Percentiles rank a stretch among this genome's conserved stretches.
These are phyloP conservation scores for Xylaria cubensis DNA, from an alignment of 495 filamentous ascomycete genomes.

Conservation along the genomic window DNA sequence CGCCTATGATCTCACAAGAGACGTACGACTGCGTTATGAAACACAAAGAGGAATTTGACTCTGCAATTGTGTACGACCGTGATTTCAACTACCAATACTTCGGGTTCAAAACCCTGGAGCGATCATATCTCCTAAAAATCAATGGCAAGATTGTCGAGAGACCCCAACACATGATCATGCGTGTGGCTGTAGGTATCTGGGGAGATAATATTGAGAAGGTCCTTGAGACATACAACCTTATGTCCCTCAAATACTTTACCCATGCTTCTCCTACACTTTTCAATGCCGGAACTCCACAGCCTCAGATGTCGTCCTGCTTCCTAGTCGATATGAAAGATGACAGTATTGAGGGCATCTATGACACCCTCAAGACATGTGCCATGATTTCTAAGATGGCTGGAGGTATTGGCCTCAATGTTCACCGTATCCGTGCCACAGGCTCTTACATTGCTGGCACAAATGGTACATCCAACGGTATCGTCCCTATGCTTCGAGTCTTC, in stretches of 20 bases:
- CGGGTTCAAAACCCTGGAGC: constrained; percentile 98
- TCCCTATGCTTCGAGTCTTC: constrained; percentile 97
- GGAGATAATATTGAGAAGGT: constrained; percentile 92
- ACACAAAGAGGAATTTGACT: constrained; percentile 95
- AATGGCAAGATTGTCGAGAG: constrained; percentile 94
- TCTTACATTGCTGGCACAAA: constrained; percentile 98
- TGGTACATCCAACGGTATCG: constrained; percentile 94
- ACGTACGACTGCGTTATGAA: constrained; percentile 92
- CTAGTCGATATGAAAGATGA: constrained; percentile 98
- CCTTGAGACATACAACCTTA: constrained; percentile 96
- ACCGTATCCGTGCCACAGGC: constrained; percentile 93
- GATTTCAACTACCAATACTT: constrained; percentile 99
- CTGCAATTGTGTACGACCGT: constrained; percentile 97
- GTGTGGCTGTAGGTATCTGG: constrained; percentile 95
- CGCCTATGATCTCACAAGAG: constrained; percentile 91
- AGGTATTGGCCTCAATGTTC: constrained; percentile 94
- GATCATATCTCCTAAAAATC: constrained; percentile 92
- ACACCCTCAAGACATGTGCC: constrained; percentile 97
- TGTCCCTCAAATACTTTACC: constrained; percentile 97
- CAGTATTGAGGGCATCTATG: constrained; percentile 99
- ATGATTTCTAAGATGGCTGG: constrained; percentile 99
- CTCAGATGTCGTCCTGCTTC: constrained; percentile 97
- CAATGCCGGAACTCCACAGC: constrained; percentile 92
- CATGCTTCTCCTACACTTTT: constrained; percentile 98
- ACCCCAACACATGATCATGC: constrained; percentile 99